Evolutionary conservation across 352 stramenopile genomes (phyloP), one percentile per base, ranked within the genome.

Genomic region (Hyaloperonospora brassicae): DNA sequence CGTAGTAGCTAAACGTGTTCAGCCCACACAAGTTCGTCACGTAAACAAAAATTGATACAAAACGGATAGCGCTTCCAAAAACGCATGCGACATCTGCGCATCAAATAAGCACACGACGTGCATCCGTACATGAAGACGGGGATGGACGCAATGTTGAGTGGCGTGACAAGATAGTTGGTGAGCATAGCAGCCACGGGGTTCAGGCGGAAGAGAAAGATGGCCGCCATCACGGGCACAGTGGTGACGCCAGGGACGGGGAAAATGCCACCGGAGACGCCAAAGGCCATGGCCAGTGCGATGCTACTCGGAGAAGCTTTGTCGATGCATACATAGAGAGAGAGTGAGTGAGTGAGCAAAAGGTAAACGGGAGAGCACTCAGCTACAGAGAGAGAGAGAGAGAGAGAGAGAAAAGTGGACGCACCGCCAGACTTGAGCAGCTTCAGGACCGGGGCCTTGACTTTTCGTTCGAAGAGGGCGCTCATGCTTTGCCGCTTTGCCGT

Each of bases 181-280:
- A 89, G 75, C 81, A 92, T 89, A 24, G 81, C 73, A 6, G 81
- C 81, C 47, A 89, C 76, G 9, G 81, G 73, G 47, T 92, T 92
- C 27, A 92, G 64, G n/a, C 74, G 64, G 56, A 92, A 87, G 47
- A 88, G 59, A 60, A 87, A 86, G 50, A 89, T 86, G 46, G 74
- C 76, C 13, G 75, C 57, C 76, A 89, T 87, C 25, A 88, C 73
- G 8, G 79, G 81, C 27, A 92, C 55, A 8, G 73, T 87, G 22
- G 79, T 89, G 12, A 89, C 56, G 17, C 81, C 81, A 31, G 79
- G 79, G 44, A 92, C 75, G n/a, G 81, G 81, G 55, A 92, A 89
- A 27, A 92, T 76, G 23, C 81, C 77, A 25, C 76, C 79, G 9
- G 78, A 86, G 44, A 86, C 63, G 41, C 80, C 80, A 63, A 91